A percentile compares a stretch with the other conserved stretches of the same genome.
Evolutionary conservation across 2,329 filamentous ascomycete species (phyloP).

Genomic region (Trematosphaeria pertusa): DNA sequence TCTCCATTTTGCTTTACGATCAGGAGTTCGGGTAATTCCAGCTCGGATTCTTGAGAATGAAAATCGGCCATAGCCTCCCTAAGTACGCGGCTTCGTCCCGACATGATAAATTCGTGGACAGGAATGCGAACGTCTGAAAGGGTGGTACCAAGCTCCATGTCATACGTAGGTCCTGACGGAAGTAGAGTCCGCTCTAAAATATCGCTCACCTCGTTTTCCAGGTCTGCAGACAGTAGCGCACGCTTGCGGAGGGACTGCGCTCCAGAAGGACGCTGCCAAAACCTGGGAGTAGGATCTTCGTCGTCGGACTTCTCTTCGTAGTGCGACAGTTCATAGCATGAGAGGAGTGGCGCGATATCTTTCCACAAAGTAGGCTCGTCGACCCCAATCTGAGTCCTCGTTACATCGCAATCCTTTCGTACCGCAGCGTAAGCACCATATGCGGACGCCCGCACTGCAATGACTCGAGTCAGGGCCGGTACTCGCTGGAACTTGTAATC

Average conservation of each 20-base stretch:
- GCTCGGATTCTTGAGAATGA: constrained; percentile 63
- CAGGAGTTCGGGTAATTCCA: constrained; percentile 67
- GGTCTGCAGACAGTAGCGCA: constrained; percentile 68
- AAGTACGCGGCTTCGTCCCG: constrained; percentile 74
- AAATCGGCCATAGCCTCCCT: constrained; percentile 63
- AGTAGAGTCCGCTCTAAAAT: constrained; percentile 47
- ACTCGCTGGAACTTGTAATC: constrained; percentile 96
- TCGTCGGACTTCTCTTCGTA: constrained; percentile 52
- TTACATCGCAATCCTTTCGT: constrained; percentile 82
- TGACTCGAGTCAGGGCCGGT: constrained; percentile 83
- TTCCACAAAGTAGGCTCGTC: constrained; percentile 74
- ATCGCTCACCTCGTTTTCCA: constrained; percentile 67
- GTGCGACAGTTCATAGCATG: constrained; percentile 65
- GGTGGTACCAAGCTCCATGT: constrained; percentile 59
- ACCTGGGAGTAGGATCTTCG: constrained; percentile 55
- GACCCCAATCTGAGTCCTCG: constrained; percentile 73
- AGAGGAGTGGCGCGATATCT: constrained; percentile 73
- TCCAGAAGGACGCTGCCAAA: constrained; percentile 57
- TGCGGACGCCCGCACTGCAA: constrained; percentile 83
- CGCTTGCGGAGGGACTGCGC: constrained; percentile 61
- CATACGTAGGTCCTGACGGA: constrained; percentile 52
- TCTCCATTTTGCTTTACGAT: constrained; percentile 61
- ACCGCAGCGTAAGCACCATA: constrained; percentile 91
- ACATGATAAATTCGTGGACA: constrained; percentile 80
- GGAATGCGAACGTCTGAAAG: constrained; percentile 76